These are phyloP conservation scores for Cicer chorassanicum DNA, from an alignment of 306 rosid species.

Conservation along the genomic window DNA sequence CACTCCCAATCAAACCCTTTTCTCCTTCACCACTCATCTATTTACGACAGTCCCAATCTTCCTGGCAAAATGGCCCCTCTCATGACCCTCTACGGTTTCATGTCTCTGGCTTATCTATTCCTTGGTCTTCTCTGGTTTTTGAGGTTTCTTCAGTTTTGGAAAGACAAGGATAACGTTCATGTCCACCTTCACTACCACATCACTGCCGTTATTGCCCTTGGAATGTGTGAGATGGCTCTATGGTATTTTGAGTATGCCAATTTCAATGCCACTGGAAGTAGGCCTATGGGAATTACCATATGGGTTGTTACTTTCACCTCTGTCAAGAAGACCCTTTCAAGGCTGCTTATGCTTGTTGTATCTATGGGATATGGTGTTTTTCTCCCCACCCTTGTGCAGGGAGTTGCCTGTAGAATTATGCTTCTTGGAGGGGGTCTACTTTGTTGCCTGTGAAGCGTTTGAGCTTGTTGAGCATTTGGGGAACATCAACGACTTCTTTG, in stretches of 20 bases:
- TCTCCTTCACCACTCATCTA: too few relatives aligned
- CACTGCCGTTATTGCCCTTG: slow-evolving; percentile 86
- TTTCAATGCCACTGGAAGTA: slow-evolving; percentile 80
- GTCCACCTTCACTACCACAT: slow-evolving; percentile 89
- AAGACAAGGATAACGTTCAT: slow-evolving; percentile 81
- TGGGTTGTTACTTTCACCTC: slow-evolving; percentile 91
- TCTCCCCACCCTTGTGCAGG: slow-evolving; percentile 66
- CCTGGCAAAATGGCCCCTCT: slow-evolving; percentile 94
- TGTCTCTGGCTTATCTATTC: slow-evolving; percentile 82
- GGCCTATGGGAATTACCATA: slow-evolving; percentile 90
- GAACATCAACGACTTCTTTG: slow-evolving; percentile 85
- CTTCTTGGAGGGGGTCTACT: slow-evolving; percentile 72
- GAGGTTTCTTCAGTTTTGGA: slow-evolving; percentile 85
- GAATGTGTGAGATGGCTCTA: slow-evolving; percentile 95
- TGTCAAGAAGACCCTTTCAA: slow-evolving; percentile 84
- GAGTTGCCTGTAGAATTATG: slow-evolving; percentile 61
- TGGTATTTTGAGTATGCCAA: slow-evolving; percentile 95
- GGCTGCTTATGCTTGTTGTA: slow-evolving; percentile 85
- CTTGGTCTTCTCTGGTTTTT: slow-evolving; percentile 86
- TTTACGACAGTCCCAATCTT: too few relatives aligned
- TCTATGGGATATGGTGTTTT: slow-evolving; percentile 92
- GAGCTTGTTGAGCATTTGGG: slow-evolving; percentile 90
- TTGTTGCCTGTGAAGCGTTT: slow-evolving; percentile 80
- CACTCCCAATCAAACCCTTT: too few relatives aligned
- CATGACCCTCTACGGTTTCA: slow-evolving; percentile 76